A percentile compares a stretch with the other conserved stretches of the same genome.
Evolutionary conservation across 345 rosid species (phyloP).

Genomic region (Noccaea caerulescens): DNA sequence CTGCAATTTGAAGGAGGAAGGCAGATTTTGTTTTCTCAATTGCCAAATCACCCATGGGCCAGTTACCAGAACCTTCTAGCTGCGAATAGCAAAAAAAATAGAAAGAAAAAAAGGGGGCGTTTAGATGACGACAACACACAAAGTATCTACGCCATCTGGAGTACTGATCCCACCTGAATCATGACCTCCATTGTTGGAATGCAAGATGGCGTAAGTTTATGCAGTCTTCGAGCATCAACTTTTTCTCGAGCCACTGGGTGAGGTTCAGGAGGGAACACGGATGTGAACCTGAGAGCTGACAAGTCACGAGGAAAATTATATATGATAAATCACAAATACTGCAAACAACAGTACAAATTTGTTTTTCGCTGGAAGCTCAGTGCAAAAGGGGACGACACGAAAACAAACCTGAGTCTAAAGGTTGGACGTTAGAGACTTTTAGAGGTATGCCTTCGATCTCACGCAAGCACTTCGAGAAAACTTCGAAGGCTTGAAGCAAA

Average conservation of each 20-base stretch:
- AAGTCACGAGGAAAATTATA: constrained; percentile 29
- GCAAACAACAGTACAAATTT: constrained; percentile 13
- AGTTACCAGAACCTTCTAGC: constrained; percentile 98
- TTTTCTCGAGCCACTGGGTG: constrained; percentile 73
- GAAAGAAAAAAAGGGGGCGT: background rate
- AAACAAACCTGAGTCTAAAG: constrained; percentile 77
- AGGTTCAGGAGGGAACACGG: constrained; percentile 92
- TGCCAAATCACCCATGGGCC: constrained; percentile 89
- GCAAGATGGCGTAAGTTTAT: constrained; percentile 58
- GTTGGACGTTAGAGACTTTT: constrained; percentile 80
- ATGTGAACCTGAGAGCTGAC: constrained; percentile 85
- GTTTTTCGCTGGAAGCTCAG: constrained; percentile 3
- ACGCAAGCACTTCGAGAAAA: constrained; percentile 72
- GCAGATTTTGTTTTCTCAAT: constrained; percentile 89
- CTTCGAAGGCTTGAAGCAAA: constrained; percentile 70
- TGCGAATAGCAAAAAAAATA: constrained; percentile 42
- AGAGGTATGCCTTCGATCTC: constrained; percentile 77
- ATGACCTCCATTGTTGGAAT: constrained; percentile 81
- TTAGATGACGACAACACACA: constrained; percentile 3
- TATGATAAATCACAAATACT: constrained; percentile 18
- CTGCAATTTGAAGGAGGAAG: constrained; percentile 89
- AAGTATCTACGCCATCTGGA: constrained; percentile 4
- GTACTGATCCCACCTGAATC: constrained; percentile 70
- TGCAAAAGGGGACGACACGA: constrained; percentile 13
- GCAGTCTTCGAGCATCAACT: constrained; percentile 49